Evolutionary conservation across 352 stramenopile species (phyloP).

Genomic region (Phytophthora constricta): DNA sequence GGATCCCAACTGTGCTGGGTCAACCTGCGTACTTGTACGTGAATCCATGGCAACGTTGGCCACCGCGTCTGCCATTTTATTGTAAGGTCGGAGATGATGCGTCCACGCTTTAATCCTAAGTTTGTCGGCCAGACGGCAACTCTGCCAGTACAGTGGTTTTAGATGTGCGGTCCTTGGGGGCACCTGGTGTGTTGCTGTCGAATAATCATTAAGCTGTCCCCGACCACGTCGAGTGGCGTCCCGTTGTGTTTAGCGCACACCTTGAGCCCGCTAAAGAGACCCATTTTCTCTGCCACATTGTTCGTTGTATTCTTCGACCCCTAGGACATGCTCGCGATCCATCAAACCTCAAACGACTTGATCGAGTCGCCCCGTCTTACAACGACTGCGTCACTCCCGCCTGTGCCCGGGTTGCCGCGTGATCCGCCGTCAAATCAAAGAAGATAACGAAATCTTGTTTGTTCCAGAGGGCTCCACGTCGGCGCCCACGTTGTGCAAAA

Average conservation of each 20-base stretch:
- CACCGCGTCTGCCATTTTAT: not conserved
- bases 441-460: too few relatives aligned
- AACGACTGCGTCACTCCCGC: too few relatives aligned
- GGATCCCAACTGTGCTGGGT: not conserved
- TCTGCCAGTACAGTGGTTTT: not conserved
- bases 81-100: not conserved
- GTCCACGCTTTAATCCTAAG: not conserved
- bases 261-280: too few relatives aligned
- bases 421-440: too few relatives aligned
- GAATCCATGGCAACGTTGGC: not conserved
- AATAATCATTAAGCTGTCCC: slow-evolving; percentile 6
- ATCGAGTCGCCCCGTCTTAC: too few relatives aligned
- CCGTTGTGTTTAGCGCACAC: slow-evolving; percentile 23
- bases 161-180: not conserved
- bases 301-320: too few relatives aligned
- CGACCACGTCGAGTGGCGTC: slow-evolving; percentile 12
- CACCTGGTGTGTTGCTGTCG: not conserved
- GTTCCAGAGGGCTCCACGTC: too few relatives aligned
- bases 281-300: too few relatives aligned
- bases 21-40: not conserved
- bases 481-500: too few relatives aligned
- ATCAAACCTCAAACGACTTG: too few relatives aligned
- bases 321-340: too few relatives aligned
- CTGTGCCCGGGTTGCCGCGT: too few relatives aligned
- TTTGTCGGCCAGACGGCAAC: not conserved